Percentiles rank a stretch among this genome's conserved stretches.
Evolutionary conservation across 1,284 basidiomycete species (phyloP).

Genomic region (Ceratobasidium sp.): DNA sequence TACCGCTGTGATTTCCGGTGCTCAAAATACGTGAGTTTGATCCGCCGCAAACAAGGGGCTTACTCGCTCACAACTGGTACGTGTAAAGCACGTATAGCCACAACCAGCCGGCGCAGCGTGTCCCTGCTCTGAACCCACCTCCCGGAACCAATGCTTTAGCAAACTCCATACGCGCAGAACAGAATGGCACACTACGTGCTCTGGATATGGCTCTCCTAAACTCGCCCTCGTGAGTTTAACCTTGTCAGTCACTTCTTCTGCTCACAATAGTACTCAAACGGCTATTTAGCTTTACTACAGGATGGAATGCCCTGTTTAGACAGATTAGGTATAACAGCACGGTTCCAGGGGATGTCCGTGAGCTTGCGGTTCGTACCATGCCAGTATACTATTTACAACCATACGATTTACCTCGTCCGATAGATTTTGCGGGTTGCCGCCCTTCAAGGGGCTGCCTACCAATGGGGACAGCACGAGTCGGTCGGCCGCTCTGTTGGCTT

Average conservation of each 20-base stretch:
- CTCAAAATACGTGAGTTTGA: constrained; percentile 21
- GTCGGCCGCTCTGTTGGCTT: constrained; percentile 43
- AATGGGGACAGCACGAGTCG: constrained; percentile 42
- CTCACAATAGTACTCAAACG: background rate
- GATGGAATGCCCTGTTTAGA: constrained; percentile 37
- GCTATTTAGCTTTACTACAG: constrained; percentile 7
- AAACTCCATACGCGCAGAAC: constrained; percentile 12
- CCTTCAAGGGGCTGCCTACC: constrained; percentile 43
- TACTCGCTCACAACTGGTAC: background rate
- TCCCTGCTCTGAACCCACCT: constrained; percentile 23
- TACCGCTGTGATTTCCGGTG: background rate
- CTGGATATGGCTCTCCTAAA: constrained; percentile 39
- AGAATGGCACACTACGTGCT: constrained; percentile 40
- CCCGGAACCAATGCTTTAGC: constrained; percentile 33
- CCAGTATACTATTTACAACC: background rate
- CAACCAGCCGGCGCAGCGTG: constrained; percentile 33
- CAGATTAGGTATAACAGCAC: constrained; percentile 42
- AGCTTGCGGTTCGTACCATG: constrained; percentile 35
- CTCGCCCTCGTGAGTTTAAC: constrained; percentile 15
- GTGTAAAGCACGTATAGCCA: constrained; percentile 1
- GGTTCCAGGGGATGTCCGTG: constrained; percentile 40
- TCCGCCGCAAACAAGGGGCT: background rate
- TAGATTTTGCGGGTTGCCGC: constrained; percentile 42
- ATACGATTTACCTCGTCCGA: background rate
- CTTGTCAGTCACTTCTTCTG: background rate